Base-by-base conservation (phyloP, 768 basidiomycete species). In the Boletus edulis region DNA sequence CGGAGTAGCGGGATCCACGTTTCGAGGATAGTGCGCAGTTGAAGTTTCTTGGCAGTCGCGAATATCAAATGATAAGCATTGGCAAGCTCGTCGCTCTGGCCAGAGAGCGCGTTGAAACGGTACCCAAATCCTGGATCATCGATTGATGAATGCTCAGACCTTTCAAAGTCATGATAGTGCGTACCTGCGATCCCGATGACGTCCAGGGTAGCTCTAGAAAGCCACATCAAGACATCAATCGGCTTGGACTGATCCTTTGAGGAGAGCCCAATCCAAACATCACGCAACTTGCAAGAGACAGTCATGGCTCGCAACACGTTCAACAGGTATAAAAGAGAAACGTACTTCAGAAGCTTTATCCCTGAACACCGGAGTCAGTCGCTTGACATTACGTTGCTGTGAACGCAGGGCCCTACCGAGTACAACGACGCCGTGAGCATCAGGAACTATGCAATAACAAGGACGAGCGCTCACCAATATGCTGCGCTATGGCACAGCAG, bases 131-230 rank as follows among this genome's bases (percentile, higher is more conserved):
- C 84, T 72, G 75, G 14, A 41, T 24, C 14, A 18, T 10, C 8
- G 44, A 9, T 42, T 2, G 31, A 51, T 50, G 46, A 52, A 55
- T 27, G 47, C 11, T 31, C n/a, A n/a, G 13, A 29, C 7, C 9
- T 42, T 27, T 34, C 45, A n/a, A 24, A 29, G 49, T 9, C 51
- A 17, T 4, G 37, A 18, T 34, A 51, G 10, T 39, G 55, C 67
- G 41, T 59, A 77, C 84, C 85, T 7, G 89, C 85, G 37, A 87
- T 73, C 10, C 89, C 89, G 48, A 94, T 91, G 51, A 89, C 81
- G 58, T 92, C 91, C 10, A 92, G 74, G 4, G 89, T 90, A 46
- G 81, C 80, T 52, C 80, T 81, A 40, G 81, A 83, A 3, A 91
- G 72, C 81, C 84, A 89, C 4, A 76, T 72, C 37, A 86, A 72